Base-by-base conservation (phyloP, 192 early-diverging fungal species). In the Umbelopsis isabellina region DNA sequence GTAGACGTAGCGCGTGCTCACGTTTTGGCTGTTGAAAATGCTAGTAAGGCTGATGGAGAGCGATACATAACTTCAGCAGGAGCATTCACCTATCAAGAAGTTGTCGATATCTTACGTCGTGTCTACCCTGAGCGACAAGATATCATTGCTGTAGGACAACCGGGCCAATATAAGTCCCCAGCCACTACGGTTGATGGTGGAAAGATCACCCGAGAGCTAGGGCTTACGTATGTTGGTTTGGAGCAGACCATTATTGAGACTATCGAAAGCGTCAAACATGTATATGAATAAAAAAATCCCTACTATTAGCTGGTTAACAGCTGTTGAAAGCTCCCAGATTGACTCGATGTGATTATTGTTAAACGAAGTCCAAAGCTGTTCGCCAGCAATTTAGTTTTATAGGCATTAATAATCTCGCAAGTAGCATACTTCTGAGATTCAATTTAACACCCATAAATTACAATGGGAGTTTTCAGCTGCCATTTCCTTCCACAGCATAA, bases 11-110 rank as follows among this genome's bases (percentile, higher is more conserved):
- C 67, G 30, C 20, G 37, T 11, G 67, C 69, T n/a, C 50, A 71
- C 45, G 55, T 71, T 41, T 30, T 71, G 18, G 52, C 69, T 33
- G 37, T 71, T 3, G 25, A 53, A 15, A 22, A 71, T 12, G 53
- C 41, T 22, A n/a, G 58, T 4, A 71, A 46, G 25, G 49, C 67
- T 46, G 23, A 69, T 16, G 67, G 67, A 15, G 47, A 69, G 48
- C 46, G 67, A 12, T 69, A 69, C 49, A 69, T 69, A 61, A 61
- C 55, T 35, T 61, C 55, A 61, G 27, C 27, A 35, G 27, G 55
- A 35, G 2, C 30, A 3, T 61, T n/a, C 25, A 12, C 55, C 15
- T 33, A 61, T 2, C 55, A 61, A n/a, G 15, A 61, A 61, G 12
- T 12, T 3, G 30, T 61, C 3, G 55, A 61, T 12, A 35, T 61